phyloP scores from a whole-genome alignment of 164 flowering plant genomes.

The Protea cynaroides region DNA sequence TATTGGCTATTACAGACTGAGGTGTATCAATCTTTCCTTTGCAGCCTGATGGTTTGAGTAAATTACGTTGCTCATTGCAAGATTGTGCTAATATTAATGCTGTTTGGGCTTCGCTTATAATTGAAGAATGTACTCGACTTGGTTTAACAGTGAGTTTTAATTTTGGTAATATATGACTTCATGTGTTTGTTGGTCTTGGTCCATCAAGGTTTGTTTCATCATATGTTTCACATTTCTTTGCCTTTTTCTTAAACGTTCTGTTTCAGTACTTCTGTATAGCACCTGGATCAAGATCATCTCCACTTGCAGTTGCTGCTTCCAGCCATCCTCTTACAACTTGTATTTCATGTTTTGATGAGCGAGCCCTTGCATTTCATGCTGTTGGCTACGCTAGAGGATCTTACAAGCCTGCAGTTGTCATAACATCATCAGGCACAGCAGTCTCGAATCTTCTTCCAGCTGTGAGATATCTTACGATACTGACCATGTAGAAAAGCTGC shows the following conservation, averaged over 20 bases:
- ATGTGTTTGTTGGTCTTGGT: neutral
- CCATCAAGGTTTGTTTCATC: neutral
- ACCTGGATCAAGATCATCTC: constrained; percentile 97
- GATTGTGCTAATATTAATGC: constrained; percentile 64
- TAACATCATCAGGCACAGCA: constrained; percentile 98
- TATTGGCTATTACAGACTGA: neutral
- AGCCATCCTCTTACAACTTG: constrained; percentile 65
- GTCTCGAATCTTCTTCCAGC: constrained; percentile 96
- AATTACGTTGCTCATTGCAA: constrained; percentile 21
- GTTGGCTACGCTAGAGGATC: constrained; percentile 91
- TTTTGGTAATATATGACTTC: neutral
- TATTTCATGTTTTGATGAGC: constrained; percentile 82
- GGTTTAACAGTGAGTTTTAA: constrained; percentile 67
- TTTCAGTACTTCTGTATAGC: constrained; percentile 92
- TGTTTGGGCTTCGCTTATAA: constrained; percentile 78
- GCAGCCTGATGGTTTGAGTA: constrained; percentile 32
- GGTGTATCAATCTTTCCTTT: constrained; percentile 16
- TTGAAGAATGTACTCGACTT: constrained; percentile 94
- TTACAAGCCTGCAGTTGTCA: constrained; percentile 69
- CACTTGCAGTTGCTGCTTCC: constrained; percentile 88
- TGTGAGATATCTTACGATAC: constrained; percentile 40
- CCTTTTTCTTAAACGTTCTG: constrained; percentile 9
- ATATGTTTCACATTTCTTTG: neutral
- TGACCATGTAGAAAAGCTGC: neutral
- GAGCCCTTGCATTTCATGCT: constrained; percentile 94